These are phyloP conservation scores for Biscogniauxia mediterranea DNA, from an alignment of 2,329 filamentous ascomycete genomes.

Conservation along the genomic window DNA sequence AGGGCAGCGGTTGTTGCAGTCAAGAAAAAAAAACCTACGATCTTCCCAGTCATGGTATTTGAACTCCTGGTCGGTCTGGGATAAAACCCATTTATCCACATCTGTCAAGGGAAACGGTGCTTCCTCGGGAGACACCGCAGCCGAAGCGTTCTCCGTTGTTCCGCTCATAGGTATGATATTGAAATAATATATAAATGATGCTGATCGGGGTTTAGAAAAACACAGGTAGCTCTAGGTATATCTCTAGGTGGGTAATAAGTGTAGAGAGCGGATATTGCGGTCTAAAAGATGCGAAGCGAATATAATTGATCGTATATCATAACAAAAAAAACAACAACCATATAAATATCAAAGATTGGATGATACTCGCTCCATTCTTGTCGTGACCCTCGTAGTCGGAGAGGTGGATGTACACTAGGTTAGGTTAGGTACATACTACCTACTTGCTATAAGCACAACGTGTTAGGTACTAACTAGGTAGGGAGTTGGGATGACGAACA, in stretches of 20 bases:
- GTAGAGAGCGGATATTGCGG: not conserved
- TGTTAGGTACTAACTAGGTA: not conserved
- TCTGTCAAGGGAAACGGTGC: slow-evolving; percentile 59
- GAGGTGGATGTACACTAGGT: too few species aligned
- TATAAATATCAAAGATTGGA: not conserved
- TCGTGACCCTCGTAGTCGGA: not conserved
- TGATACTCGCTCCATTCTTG: not conserved
- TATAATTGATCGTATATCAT: too few species aligned
- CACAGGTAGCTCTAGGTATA: too few species aligned
- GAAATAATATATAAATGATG: not conserved
- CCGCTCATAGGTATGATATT: not conserved
- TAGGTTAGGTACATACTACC: too few species aligned
- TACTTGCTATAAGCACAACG: not conserved
- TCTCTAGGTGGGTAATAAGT: too few species aligned
- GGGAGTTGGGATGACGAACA: not conserved
- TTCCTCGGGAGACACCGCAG: slow-evolving; percentile 33
- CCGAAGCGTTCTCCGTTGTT: slow-evolving; percentile 30
- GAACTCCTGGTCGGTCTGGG: slow-evolving; percentile 69
- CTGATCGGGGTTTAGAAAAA: too few species aligned
- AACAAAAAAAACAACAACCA: not conserved
- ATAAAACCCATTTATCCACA: slow-evolving; percentile 56
- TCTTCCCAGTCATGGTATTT: slow-evolving; percentile 70
- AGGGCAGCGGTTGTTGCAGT: not conserved
- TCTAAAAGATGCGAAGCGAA: too few species aligned
- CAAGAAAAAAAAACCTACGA: not conserved